Percentiles rank a stretch among this genome's conserved stretches.
phyloP scores from a whole-genome alignment of 345 rosid species.

The Salix brachista region DNA sequence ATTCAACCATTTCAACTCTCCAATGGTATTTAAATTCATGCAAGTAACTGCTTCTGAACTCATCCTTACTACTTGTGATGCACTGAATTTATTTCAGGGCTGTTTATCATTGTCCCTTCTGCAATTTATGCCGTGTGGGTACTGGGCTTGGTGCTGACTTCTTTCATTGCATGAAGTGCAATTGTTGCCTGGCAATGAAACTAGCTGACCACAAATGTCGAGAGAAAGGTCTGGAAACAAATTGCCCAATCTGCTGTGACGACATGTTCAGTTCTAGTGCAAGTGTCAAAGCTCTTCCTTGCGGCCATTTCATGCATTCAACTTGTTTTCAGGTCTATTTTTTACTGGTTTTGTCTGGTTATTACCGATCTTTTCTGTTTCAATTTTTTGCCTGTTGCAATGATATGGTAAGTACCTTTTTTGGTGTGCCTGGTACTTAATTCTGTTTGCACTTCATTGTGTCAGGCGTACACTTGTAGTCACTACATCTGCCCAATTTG shows the following conservation, averaged over 20 bases:
- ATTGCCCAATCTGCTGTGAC: constrained; percentile 61
- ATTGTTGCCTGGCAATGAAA: constrained; percentile 56
- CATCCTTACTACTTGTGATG: not conserved
- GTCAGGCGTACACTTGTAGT: constrained; percentile 58
- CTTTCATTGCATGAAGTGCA: constrained; percentile 64
- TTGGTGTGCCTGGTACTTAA: constrained; percentile 5
- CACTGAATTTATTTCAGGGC: constrained; percentile 33
- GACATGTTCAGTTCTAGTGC: constrained; percentile 53
- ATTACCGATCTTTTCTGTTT: not conserved
- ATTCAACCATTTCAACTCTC: not conserved
- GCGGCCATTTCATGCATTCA: constrained; percentile 67
- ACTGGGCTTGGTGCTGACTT: constrained; percentile 60
- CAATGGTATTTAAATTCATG: not conserved
- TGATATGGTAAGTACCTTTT: not conserved
- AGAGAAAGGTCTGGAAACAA: constrained; percentile 58
- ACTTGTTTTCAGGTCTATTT: constrained; percentile 54
- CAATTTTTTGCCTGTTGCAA: not conserved
- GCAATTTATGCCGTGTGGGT: constrained; percentile 61
- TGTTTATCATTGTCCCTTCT: constrained; percentile 61
- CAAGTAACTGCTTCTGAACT: not conserved
- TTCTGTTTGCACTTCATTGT: constrained; percentile 7
- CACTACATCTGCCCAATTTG: constrained; percentile 62
- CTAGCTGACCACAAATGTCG: constrained; percentile 55
- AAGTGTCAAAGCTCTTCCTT: constrained; percentile 55
- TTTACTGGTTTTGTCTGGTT: constrained; percentile 3